Conservation (phyloP, 2,329 filamentous ascomycete species). For the Colletotrichum sp. region DNA sequence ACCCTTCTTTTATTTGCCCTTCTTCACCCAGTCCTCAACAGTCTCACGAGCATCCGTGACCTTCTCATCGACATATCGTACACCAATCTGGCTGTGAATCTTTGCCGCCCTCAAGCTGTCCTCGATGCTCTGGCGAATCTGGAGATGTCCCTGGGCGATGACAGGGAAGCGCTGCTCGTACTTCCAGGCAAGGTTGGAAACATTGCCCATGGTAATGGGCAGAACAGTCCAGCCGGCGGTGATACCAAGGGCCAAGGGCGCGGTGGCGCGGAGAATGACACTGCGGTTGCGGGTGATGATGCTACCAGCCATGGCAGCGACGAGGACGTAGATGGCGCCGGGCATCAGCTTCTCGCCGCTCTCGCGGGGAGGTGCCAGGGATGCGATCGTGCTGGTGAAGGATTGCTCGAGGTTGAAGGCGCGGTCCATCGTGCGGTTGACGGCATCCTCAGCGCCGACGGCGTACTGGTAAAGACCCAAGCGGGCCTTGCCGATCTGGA, state of each 20-base stretch:
- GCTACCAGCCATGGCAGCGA: conserved; percentile 92
- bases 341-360: conserved; percentile 90
- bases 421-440: conserved; percentile 82
- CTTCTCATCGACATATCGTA: conserved; percentile 79
- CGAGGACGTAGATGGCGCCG: conserved; percentile 88
- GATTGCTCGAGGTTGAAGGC: conserved; percentile 86
- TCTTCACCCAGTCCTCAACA: conserved; percentile 89
- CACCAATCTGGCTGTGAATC: conserved; percentile 74
- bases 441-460: conserved; percentile 75
- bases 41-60: conserved; percentile 76
- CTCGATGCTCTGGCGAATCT: conserved; percentile 71
- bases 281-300: conserved; percentile 90
- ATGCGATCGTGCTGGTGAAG: conserved; percentile 88
- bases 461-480: conserved; percentile 81
- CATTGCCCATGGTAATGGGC: conserved; percentile 89
- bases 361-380: conserved; percentile 83
- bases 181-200: conserved; percentile 84
- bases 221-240: conserved; percentile 84
- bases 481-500: conserved; percentile 79
- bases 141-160: conserved; percentile 80
- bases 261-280: conserved; percentile 77
- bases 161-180: conserved; percentile 91
- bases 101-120: conserved; percentile 76
- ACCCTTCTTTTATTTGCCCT: conserved; percentile 70
- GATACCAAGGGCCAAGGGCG: conserved; percentile 81